phyloP scores from a whole-genome alignment of 805 yeast species.

The Nakazawaea ishiwadae region DNA sequence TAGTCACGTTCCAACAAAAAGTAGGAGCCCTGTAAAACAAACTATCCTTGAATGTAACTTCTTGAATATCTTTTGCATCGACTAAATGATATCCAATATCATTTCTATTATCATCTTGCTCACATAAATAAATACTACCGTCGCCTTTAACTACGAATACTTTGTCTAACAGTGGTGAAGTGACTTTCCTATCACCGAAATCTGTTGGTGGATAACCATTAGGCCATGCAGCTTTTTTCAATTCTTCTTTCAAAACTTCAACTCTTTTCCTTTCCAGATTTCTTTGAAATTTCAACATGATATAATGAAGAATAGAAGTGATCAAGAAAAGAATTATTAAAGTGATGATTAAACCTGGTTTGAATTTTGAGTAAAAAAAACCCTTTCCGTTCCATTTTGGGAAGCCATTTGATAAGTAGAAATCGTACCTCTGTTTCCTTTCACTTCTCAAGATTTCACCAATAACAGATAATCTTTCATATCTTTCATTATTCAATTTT shows the following conservation, averaged over 20 bases:
- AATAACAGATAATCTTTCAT: slow-evolving; percentile 71
- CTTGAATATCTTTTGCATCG: slow-evolving; percentile 41
- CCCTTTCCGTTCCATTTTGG: slow-evolving; percentile 75
- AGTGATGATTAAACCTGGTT: slow-evolving; percentile 58
- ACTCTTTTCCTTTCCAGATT: slow-evolving; percentile 55
- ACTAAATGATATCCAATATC: slow-evolving; percentile 29
- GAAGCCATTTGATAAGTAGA: slow-evolving; percentile 76
- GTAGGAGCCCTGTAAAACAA: slow-evolving; percentile 38
- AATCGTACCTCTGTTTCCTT: slow-evolving; percentile 74
- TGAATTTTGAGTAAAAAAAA: slow-evolving; percentile 59
- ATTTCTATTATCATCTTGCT: slow-evolving; percentile 29
- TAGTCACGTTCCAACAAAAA: slow-evolving; percentile 37
- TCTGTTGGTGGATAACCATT: slow-evolving; percentile 38
- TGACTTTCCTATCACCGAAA: slow-evolving; percentile 40
- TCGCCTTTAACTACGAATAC: slow-evolving; percentile 51
- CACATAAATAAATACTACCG: slow-evolving; percentile 52
- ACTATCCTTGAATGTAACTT: slow-evolving; percentile 39
- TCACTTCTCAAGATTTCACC: slow-evolving; percentile 67
- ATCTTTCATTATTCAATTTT: slow-evolving; percentile 60
- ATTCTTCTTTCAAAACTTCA: slow-evolving; percentile 41
- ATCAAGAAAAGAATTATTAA: slow-evolving; percentile 45
- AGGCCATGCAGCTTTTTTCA: slow-evolving; percentile 55
- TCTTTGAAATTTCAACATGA: slow-evolving; percentile 48
- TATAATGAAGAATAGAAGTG: slow-evolving; percentile 53
- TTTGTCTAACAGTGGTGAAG: slow-evolving; percentile 38